phyloP scores from a whole-genome alignment of 768 basidiomycete genomes.

The Leccinum sublutescens region DNA sequence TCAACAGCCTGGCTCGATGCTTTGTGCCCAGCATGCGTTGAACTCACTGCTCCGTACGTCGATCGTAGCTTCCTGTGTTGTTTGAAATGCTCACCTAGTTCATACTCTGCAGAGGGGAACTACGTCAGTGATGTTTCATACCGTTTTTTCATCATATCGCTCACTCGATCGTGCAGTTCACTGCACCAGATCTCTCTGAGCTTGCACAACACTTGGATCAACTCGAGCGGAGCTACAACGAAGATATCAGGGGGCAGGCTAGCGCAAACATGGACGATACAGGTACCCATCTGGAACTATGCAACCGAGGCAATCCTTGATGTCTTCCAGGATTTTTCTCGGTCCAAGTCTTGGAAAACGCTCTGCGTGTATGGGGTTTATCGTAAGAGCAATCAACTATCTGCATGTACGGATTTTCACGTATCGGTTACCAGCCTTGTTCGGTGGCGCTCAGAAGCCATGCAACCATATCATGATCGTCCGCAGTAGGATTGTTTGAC shows the following conservation, averaged over 20 bases:
- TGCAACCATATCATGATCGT: conserved; percentile 69
- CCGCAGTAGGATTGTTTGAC: conserved; percentile 61
- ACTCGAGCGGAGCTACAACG: conserved; percentile 61
- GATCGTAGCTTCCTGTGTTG: conserved; percentile 35
- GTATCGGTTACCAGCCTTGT: conserved; percentile 46
- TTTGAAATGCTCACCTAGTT: conserved; percentile 35
- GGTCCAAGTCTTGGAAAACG: conserved; percentile 83
- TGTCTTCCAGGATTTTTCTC: conserved; percentile 77
- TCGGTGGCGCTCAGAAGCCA: conserved; percentile 81
- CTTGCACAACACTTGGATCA: conserved; percentile 69
- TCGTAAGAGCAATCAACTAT: conserved; percentile 45
- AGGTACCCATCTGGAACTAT: conserved; percentile 39
- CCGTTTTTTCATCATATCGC: background rate
- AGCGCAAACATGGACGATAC: conserved; percentile 93
- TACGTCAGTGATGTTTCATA: conserved; percentile 40
- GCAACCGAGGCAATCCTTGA: background rate
- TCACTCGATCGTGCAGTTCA: conserved; percentile 51
- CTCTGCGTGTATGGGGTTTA: conserved; percentile 80
- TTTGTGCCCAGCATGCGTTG: conserved; percentile 86
- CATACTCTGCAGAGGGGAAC: conserved; percentile 38
- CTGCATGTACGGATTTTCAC: background rate
- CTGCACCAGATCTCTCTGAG: conserved; percentile 72
- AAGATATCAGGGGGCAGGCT: conserved; percentile 39
- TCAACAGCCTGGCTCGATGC: conserved; percentile 76
- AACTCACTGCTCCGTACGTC: conserved; percentile 71